Percentiles rank a stretch among this genome's conserved stretches.
Evolutionary conservation across 768 basidiomycete species (phyloP).

Genomic region (Rhizopogon vinicolor): DNA sequence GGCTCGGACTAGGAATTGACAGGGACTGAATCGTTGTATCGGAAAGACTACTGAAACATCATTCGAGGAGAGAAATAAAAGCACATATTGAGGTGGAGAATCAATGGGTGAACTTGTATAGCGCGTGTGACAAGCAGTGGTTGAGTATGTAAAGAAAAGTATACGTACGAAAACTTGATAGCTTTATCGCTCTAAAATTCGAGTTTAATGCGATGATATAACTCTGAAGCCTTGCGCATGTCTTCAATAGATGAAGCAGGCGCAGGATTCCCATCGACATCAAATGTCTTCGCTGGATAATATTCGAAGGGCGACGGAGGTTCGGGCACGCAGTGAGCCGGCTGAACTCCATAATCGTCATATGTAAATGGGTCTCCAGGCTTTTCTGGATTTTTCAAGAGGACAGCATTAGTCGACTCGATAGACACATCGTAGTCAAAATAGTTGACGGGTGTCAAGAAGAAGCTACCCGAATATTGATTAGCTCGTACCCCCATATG

Average conservation of each 20-base stretch:
- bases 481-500: not conserved
- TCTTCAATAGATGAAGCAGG: conserved; percentile 29
- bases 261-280: conserved; percentile 29
- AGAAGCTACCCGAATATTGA: conserved; percentile 33
- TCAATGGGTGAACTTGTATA: too few species aligned
- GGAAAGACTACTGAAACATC: too few species aligned
- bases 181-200: conserved; percentile 12
- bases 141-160: too few species aligned
- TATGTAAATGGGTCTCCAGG: conserved; percentile 35
- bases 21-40: too few species aligned
- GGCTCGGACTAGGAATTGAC: too few species aligned
- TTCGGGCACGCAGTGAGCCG: conserved; percentile 34
- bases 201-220: conserved; percentile 35
- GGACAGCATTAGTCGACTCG: conserved; percentile 50
- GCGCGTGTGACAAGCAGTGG: too few species aligned
- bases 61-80: too few species aligned
- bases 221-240: conserved; percentile 35
- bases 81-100: too few species aligned
- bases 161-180: too few species aligned
- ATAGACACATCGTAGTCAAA: conserved; percentile 61
- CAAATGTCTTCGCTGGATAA: conserved; percentile 26
- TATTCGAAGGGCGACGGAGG: conserved; percentile 36
- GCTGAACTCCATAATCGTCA: conserved; percentile 51
- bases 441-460: conserved; percentile 60
- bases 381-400: conserved; percentile 35